Conservation (phyloP, 1,284 basidiomycete genomes). For the Meripilus lineatus region DNA sequence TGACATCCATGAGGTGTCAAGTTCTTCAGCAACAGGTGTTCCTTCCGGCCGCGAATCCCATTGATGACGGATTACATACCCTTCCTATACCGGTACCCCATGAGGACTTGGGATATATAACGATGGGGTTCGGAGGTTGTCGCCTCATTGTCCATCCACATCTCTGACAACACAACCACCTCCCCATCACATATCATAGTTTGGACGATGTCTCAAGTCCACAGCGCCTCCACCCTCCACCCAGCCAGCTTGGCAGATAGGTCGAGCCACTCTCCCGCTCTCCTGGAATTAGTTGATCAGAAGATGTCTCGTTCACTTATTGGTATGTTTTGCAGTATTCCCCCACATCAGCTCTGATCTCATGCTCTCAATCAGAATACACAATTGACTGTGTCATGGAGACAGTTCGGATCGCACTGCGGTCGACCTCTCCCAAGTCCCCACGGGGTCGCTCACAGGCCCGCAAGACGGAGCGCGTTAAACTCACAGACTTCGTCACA, state of each 20-base stretch:
- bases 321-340: not conserved
- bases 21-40: too few species aligned
- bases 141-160: too few species aligned
- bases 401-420: not conserved
- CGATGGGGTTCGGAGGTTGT: too few species aligned
- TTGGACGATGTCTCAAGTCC: too few species aligned
- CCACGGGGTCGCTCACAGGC: slow-evolving; percentile 20
- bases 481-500: slow-evolving; percentile 1
- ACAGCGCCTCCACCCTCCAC: not conserved
- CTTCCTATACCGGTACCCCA: too few species aligned
- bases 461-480: not conserved
- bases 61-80: too few species aligned
- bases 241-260: not conserved
- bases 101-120: too few species aligned
- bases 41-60: too few species aligned
- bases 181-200: too few species aligned
- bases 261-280: not conserved
- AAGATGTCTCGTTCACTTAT: not conserved
- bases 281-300: not conserved
- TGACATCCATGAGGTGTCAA: too few species aligned
- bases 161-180: too few species aligned
- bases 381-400: not conserved
- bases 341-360: not conserved
- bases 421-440: slow-evolving; percentile 34
- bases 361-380: not conserved